Evolutionary conservation across 75 land plant species (phyloP), one percentile per base, ranked within the genome.

Genomic region (Pinus tabuliformis): DNA sequence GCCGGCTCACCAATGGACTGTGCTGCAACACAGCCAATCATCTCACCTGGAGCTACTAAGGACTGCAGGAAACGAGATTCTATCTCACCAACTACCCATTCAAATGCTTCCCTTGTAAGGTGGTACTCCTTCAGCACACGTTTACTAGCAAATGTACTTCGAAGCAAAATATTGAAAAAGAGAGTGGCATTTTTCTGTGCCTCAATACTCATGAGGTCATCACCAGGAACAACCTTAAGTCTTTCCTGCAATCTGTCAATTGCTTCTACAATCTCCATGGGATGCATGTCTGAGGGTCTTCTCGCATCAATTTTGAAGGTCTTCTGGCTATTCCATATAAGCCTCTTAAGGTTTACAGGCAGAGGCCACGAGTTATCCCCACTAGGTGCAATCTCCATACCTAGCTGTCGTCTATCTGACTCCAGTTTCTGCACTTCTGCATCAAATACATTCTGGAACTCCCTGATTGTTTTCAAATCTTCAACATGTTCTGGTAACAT

Each of bases 131-230:
- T 87, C 73, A 94, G 79, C 16, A 97, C 98, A 54, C 98, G 89
- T 74, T 94, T 97, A 76, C 98, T 94, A 33, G 99, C 95, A 57
- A 97, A 87, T 26, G 99, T 92, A 83, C 98, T 94, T 1, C 98
- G 95, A 45, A 97, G 87, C 63, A 97, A 84, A 36, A 96, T 95
- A 66, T 86, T 89, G 84, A 97, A 97, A 75, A 97, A 91, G 11
- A 97, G 88, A 26, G 99, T 97, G 21, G 99, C 99, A 89, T 97
- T 97, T 66, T 91, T 92, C 77, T 97, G 98, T 49, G 99, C 99
- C 78, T 97, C 99, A 97, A 94, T 96, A 71, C 42, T 39, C 42
- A 39, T 39, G 0, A 39, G 42, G 30, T 54, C 73, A 22, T 11
- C 42, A 22, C 83, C 83, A 20, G 86, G 85, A 54, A 84, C 85